A percentile compares a stretch with the other conserved stretches of the same genome.
phyloP scores from a whole-genome alignment of 805 yeast genomes.

The Candida boleticola region DNA sequence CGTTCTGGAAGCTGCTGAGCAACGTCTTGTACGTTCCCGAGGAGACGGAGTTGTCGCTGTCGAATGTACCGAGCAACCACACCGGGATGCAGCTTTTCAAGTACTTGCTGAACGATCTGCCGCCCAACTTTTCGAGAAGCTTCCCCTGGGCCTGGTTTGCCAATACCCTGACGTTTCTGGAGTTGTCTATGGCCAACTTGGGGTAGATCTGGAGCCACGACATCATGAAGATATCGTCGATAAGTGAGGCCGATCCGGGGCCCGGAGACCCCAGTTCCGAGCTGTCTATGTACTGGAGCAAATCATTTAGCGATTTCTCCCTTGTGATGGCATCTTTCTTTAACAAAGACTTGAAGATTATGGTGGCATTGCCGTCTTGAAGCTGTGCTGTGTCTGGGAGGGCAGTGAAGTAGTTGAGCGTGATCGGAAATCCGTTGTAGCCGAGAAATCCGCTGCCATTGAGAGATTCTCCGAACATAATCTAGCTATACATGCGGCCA shows the following conservation, averaged over 20 bases:
- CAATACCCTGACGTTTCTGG: constrained; percentile 58
- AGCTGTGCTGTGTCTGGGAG: constrained; percentile 54
- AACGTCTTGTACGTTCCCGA: constrained; percentile 48
- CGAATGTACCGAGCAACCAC: constrained; percentile 71
- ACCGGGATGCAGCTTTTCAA: constrained; percentile 70
- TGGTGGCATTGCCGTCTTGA: constrained; percentile 46
- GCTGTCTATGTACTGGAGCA: constrained; percentile 31
- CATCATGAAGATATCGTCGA: constrained; percentile 50
- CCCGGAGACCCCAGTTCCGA: background rate
- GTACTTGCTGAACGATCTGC: constrained; percentile 59
- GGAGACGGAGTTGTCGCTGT: constrained; percentile 63
- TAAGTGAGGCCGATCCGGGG: constrained; percentile 13
- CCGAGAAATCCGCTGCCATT: constrained; percentile 22
- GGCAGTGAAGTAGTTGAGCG: constrained; percentile 75
- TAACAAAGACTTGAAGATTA: constrained; percentile 71
- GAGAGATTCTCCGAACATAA: constrained; percentile 2
- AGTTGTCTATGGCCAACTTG: constrained; percentile 69
- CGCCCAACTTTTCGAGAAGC: constrained; percentile 44
- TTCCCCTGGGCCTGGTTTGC: constrained; percentile 66
- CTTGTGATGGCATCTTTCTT: constrained; percentile 84
- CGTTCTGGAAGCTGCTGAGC: constrained; percentile 53
- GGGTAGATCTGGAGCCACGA: constrained; percentile 82
- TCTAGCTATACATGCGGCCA: too few relatives aligned
- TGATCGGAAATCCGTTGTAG: constrained; percentile 46
- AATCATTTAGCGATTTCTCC: constrained; percentile 70